A percentile compares a stretch with the other conserved stretches of the same genome.
Evolutionary conservation across 257 asterid species (phyloP).

Genomic region (Dorcoceras hygrometricum): DNA sequence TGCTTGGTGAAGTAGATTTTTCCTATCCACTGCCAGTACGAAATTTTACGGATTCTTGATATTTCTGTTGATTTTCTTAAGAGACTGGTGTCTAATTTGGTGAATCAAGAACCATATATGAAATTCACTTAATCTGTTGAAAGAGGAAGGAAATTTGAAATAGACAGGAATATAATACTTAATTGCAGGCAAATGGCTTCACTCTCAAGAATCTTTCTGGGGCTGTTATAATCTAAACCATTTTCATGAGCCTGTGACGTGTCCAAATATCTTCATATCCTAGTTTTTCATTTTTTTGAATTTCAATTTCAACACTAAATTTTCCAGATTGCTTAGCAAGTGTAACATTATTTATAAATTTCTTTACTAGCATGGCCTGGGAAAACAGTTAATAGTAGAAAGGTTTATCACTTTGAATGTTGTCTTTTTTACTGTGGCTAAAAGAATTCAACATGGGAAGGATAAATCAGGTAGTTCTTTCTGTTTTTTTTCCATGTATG

Average conservation of each 20-base stretch:
- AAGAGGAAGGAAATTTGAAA: background rate
- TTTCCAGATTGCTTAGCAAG: background rate
- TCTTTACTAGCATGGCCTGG: background rate
- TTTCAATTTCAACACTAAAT: background rate
- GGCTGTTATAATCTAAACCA: no score
- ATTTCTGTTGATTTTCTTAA: background rate
- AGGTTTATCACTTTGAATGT: background rate
- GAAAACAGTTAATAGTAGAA: background rate
- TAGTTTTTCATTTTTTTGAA: background rate
- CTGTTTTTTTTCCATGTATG: no score
- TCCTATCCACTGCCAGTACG: background rate
- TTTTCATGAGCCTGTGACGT: background rate
- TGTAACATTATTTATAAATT: background rate
- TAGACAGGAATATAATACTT: background rate
- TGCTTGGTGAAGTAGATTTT: background rate
- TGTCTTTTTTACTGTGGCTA: background rate
- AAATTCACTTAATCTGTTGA: background rate
- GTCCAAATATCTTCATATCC: background rate
- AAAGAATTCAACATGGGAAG: background rate
- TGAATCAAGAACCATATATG: background rate
- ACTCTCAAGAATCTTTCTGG: background rate
- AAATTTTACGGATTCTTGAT: background rate
- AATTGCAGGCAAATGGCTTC: background rate
- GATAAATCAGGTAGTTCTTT: background rate
- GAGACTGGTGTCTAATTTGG: background rate